These are phyloP conservation scores for Talaromyces liani DNA, from an alignment of 495 filamentous ascomycete species.

Conservation along the genomic window DNA sequence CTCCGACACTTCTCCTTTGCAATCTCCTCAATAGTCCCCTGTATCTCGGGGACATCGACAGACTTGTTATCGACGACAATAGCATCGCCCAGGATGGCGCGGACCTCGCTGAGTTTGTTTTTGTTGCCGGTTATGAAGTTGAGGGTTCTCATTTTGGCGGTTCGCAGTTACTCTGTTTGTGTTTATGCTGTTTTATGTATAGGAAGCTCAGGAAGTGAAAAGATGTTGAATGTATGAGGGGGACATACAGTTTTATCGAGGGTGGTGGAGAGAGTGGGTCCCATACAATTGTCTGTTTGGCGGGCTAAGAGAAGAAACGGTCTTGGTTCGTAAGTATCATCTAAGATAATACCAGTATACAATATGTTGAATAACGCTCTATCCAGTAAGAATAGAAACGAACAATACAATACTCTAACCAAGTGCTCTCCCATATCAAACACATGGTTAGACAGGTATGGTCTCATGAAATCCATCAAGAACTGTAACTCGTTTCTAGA, in stretches of 20 bases:
- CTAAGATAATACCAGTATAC: background rate
- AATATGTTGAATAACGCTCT: background rate
- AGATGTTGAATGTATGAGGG: background rate
- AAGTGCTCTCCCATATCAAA: background rate
- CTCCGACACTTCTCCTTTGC: constrained; percentile 77
- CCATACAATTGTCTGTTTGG: background rate
- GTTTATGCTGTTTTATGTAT: background rate
- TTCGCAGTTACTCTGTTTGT: background rate
- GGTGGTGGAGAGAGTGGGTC: background rate
- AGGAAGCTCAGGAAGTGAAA: too few relatives aligned
- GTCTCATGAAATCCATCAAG: background rate
- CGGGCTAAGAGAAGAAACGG: background rate
- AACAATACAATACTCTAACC: background rate
- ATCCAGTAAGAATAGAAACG: background rate
- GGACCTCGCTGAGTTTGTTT: constrained; percentile 85
- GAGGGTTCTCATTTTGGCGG: constrained; percentile 33
- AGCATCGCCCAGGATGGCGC: constrained; percentile 69
- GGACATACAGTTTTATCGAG: background rate
- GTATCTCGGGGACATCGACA: constrained; percentile 80
- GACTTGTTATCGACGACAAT: constrained; percentile 65
- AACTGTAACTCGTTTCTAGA: background rate
- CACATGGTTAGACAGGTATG: background rate
- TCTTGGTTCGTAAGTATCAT: background rate
- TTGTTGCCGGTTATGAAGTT: constrained; percentile 97
- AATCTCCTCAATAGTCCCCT: constrained; percentile 88